phyloP scores from a whole-genome alignment of 768 basidiomycete genomes.

The Dendrothele bispora region DNA sequence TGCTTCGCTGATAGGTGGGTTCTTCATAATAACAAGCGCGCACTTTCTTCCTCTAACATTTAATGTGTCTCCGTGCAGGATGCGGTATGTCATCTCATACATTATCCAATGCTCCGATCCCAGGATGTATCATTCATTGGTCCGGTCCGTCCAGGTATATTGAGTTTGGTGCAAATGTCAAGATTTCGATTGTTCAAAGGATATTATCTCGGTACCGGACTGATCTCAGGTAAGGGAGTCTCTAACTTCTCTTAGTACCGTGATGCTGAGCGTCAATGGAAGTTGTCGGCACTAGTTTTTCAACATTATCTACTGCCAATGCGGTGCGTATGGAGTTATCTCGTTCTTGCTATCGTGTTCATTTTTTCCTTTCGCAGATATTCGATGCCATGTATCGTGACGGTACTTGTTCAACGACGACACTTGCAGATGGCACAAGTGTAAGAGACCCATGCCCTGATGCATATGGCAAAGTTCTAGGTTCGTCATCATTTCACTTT shows the following conservation, averaged over 20 bases:
- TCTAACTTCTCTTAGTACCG: background rate
- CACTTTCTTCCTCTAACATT: no score
- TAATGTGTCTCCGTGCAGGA: background rate
- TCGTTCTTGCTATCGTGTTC: background rate
- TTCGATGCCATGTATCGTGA: conserved; percentile 77
- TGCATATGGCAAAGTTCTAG: conserved; percentile 77
- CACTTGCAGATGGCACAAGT: conserved; percentile 55
- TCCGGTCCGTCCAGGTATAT: no score
- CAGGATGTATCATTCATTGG: no score
- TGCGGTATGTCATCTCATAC: conserved; percentile 21
- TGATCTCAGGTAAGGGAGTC: conserved; percentile 43
- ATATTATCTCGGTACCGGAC: conserved; percentile 77
- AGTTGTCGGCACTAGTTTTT: conserved; percentile 81
- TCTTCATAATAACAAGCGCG: background rate
- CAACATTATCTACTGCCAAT: conserved; percentile 73
- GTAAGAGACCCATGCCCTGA: conserved; percentile 69
- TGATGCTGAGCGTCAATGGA: conserved; percentile 22
- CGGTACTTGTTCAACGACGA: conserved; percentile 70
- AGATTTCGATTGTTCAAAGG: conserved; percentile 56
- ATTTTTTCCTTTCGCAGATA: conserved; percentile 40
- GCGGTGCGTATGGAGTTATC: conserved; percentile 42
- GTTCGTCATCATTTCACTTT: conserved; percentile 31
- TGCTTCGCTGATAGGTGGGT: conserved; percentile 71
- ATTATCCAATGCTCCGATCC: no score
- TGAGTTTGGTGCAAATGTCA: conserved; percentile 81